Evolutionary conservation across 345 rosid genomes (phyloP).

Genomic region (Brassica napus): DNA sequence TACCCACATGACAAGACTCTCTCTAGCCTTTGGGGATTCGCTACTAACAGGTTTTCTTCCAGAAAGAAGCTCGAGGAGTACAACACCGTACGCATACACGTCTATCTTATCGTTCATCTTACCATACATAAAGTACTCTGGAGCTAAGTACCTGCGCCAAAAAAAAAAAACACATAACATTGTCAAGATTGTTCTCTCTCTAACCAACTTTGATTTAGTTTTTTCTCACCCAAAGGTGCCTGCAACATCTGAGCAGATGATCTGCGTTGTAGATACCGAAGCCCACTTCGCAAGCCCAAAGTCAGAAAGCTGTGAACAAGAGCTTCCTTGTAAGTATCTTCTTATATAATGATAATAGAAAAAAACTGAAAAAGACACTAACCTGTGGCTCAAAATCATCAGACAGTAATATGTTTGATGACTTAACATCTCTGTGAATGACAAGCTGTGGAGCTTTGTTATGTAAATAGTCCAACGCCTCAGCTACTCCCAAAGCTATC

Average conservation of each 20-base stretch:
- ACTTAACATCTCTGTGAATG: slow-evolving; percentile 95
- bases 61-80: slow-evolving; percentile 93
- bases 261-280: slow-evolving; percentile 53
- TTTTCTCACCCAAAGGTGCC: slow-evolving; percentile 87
- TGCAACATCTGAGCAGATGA: slow-evolving; percentile 70
- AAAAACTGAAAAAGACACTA: not conserved
- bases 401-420: slow-evolving; percentile 82
- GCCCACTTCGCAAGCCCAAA: slow-evolving; percentile 90
- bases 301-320: slow-evolving; percentile 75
- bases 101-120: slow-evolving; percentile 87
- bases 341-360: not conserved
- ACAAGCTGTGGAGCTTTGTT: slow-evolving; percentile 54
- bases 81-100: slow-evolving; percentile 91
- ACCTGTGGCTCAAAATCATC: slow-evolving; percentile 96
- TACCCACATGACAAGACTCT: slow-evolving; percentile 98
- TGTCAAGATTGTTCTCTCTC: slow-evolving; percentile 23
- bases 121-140: slow-evolving; percentile 95
- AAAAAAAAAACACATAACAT: slow-evolving; percentile 11
- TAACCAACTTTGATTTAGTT: not conserved
- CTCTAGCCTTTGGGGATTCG: slow-evolving; percentile 66
- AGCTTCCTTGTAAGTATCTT: slow-evolving; percentile 10
- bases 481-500: slow-evolving; percentile 87
- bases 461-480: slow-evolving; percentile 88
- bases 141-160: slow-evolving; percentile 84
- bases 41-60: slow-evolving; percentile 77